Percentiles rank a stretch among this genome's conserved stretches.
These are phyloP conservation scores for Citeromyces siamensis DNA, from an alignment of 1,139 yeast species.

Conservation along the genomic window DNA sequence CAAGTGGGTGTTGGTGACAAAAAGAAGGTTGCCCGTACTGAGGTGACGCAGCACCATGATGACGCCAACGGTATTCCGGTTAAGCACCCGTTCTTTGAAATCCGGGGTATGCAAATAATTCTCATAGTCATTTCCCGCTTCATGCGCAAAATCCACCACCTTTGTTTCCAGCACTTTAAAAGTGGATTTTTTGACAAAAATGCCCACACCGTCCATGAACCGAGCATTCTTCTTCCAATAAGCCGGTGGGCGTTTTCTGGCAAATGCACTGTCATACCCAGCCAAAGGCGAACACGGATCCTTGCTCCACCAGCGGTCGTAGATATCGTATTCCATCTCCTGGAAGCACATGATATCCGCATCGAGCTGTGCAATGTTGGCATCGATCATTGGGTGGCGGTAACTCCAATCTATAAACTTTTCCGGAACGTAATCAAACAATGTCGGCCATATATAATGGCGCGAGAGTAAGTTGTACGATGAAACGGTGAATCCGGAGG, in stretches of 20 bases:
- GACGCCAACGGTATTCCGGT: constrained; percentile 45
- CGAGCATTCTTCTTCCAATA: constrained; percentile 35
- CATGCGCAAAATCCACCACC: constrained; percentile 29
- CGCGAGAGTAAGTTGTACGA: constrained; percentile 42
- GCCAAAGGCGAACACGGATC: constrained; percentile 8
- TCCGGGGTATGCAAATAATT: constrained; percentile 26
- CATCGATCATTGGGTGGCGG: constrained; percentile 30
- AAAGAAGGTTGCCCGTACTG: constrained; percentile 23
- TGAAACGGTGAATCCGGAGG: constrained; percentile 18
- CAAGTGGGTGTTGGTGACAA: constrained; percentile 44
- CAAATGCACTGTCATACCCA: constrained; percentile 29
- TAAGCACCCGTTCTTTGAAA: constrained; percentile 23
- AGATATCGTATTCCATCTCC: constrained; percentile 40
- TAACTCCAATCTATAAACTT: constrained; percentile 34
- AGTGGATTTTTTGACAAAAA: constrained; percentile 31
- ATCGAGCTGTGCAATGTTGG: constrained; percentile 24
- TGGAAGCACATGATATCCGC: constrained; percentile 52
- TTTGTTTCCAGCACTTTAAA: constrained; percentile 31
- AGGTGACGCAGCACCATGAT: constrained; percentile 32
- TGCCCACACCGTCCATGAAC: constrained; percentile 45
- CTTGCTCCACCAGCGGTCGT: constrained; percentile 28
- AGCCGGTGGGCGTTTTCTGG: constrained; percentile 32
- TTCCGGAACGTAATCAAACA: constrained; percentile 35
- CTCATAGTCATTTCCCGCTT: constrained; percentile 17
- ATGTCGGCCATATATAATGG: constrained; percentile 45